Base-by-base conservation (phyloP, 192 early-diverging fungal genomes). In the Helicostylum pulchrum region DNA sequence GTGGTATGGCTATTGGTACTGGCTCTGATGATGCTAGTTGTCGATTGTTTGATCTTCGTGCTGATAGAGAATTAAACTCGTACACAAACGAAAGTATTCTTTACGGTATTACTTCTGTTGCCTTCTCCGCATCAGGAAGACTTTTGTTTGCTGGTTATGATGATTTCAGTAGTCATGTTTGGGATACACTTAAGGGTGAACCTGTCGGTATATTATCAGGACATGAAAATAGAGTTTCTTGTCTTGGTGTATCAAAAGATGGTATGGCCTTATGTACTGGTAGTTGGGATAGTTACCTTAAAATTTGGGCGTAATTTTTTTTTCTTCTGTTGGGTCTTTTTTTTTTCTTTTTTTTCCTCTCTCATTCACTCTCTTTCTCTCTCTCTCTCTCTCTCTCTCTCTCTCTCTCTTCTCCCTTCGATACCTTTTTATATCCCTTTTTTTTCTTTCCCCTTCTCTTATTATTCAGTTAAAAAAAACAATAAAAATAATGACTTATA, bases 101-200 rank as follows among this genome's bases (percentile, higher is more conserved):
- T 55, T 95, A 94, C 77, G 96, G 96, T 15, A 97, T 99, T 75
- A 99, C 96, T 0, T 96, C 94, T 10, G 90, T 99, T 43, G 95
- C 88, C 11, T 99, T 99, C 71, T 96, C 94, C 57, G 85, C 95
- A 62, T 95, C 94, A 3, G 96, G 96, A 12, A 89, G 96, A 30
- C 78, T 98, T 52, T 73, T 98, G 61, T 99, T 99, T 88, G 94
- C 96, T 21, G 96, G 96, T 44, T 97, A 97, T 64, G 96, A 99
- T 67, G 95, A 99, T 71, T 97, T 93, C 78, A 97, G 97, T 82
- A 95, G 93, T 86, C 97, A 99, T 63, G 95, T 99, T 4, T 99
- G 96, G 96, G 96, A 99, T 76, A 95, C 95, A 34, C 82, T 99
- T 39, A 94, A 94, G 79, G 94, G 94, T 48, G 90, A 96, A 51